Evolutionary conservation across 306 rosid genomes (phyloP), one percentile per base, ranked within the genome.

Genomic region (Rubus parviflorus): DNA sequence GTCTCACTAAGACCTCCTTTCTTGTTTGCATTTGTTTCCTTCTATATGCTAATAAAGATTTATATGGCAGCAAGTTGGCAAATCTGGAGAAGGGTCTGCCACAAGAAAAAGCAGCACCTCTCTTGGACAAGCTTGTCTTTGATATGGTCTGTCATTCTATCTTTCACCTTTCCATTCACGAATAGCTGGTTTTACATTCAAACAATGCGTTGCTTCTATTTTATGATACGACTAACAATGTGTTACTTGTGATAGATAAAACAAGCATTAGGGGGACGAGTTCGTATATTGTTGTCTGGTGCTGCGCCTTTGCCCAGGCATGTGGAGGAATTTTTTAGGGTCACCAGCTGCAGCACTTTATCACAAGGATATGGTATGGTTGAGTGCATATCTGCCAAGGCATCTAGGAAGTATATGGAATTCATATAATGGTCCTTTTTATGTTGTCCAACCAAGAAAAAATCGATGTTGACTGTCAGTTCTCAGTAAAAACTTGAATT

Each of bases 331-430:
- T 93, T 86, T 81, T 51, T 93, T 69, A 85, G 92, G 85, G 93
- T 93, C 80, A 86, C 95, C 35, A 83, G 88, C 86, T 88, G 97
- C 77, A 83, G 90, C 64, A 84, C 91, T 78, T 79, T 91, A 77
- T 84, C 93, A 38, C 98, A 93, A 86, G 98, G 97, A 88, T 93
- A 93, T 84, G 97, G 98, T 93, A 90, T 61, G 82, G 11, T 61
- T 47, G 51, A 76, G 15, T 10, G 45, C 2, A n/a, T 16, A 9
- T 30, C 8, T 30, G 35, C 35, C 35, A 30, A 30, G 35, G 35
- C 35, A 30, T 23, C 46, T 42, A 42, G 35, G 6, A 42, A 42
- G 46, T 42, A 42, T 42, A 42, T 42, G 35, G 35, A 30, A 30
- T 30, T 30, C 35, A 30, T 30, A 30, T 30, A 30, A 30, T 30